Base-by-base conservation (phyloP, 2,329 filamentous ascomycete genomes). In the Helminthosporium solani region DNA sequence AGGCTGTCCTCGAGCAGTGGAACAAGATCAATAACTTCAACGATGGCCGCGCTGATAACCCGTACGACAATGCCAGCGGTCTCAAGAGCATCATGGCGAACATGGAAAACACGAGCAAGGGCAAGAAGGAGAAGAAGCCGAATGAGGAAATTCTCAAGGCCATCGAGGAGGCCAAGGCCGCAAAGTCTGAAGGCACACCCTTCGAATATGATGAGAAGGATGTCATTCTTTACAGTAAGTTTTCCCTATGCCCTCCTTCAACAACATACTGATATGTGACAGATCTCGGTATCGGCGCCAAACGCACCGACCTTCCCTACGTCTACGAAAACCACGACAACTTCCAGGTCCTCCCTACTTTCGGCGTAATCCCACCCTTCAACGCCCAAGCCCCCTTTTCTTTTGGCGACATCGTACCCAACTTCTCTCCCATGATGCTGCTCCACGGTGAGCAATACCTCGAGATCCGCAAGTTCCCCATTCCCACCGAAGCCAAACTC, bases 381-480 rank as follows among this genome's bases (percentile, higher is more conserved):
- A 87, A 87, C 74, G 86, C 90, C 50, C 80, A 87, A 57, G 77
- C 84, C 50, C 89, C 92, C 21, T 97, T 87, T 77, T 84, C 79
- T 71, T 80, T 94, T 62, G 82, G 84, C 65, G 83, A 91, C 46
- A 81, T 99, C 51, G 87, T 97, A 21, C 90, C 91, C 70, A 95
- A 97, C 79, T 99, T 96, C 79, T 90, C 84, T 30, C 92, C 91
- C 52, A 96, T 96, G 90, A 96, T 96, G 90, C 84, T 99, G 40
- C 86, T 99, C 19, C 94, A 99, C 76, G 94, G 94, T 67, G 94
- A 99, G 79, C 94, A 99, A 73, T 99, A 91, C 75, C 88, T 99
- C 54, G 94, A 99, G 75, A 82, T 99, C 65, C 84, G 86, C 68
- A 90, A 92, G 72, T 95, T 85, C 76, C 94, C 94, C 33, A 87